Conservation (phyloP, 2,329 filamentous ascomycete genomes). For the Aspergillus sp. region DNA sequence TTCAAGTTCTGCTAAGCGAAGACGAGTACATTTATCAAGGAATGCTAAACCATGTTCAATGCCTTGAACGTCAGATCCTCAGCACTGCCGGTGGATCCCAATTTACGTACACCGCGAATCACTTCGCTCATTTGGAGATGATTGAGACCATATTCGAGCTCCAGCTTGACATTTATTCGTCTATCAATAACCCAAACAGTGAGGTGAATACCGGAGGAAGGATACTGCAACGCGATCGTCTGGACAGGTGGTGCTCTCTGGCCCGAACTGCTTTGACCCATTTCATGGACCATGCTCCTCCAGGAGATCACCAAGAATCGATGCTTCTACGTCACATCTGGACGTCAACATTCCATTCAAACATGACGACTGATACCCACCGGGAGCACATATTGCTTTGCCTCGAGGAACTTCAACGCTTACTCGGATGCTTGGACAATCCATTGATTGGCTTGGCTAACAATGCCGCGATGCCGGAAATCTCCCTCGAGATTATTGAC, state of each 20-base stretch:
- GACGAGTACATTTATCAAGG: slow-evolving; percentile 54
- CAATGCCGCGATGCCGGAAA: slow-evolving; percentile 82
- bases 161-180: slow-evolving; percentile 64
- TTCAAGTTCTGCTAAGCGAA: slow-evolving; percentile 53
- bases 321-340: slow-evolving; percentile 64
- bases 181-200: slow-evolving; percentile 62
- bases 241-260: slow-evolving; percentile 61
- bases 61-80: slow-evolving; percentile 30
- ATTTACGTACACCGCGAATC: slow-evolving; percentile 29
- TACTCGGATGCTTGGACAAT: slow-evolving; percentile 51
- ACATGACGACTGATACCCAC: slow-evolving; percentile 53
- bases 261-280: slow-evolving; percentile 54
- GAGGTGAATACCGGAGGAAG: slow-evolving; percentile 54
- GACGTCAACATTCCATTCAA: slow-evolving; percentile 64
- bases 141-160: slow-evolving; percentile 64
- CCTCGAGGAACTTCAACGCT: slow-evolving; percentile 61
- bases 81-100: slow-evolving; percentile 11
- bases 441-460: slow-evolving; percentile 67
- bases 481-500: slow-evolving; percentile 80
- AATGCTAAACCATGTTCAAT: slow-evolving; percentile 35
- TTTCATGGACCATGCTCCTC: slow-evolving; percentile 33
- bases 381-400: slow-evolving; percentile 62
- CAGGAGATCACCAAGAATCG: slow-evolving; percentile 35
- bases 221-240: slow-evolving; percentile 56
- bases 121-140: slow-evolving; percentile 50